Conservation (phyloP, 352 stramenopile genomes). For the Globisporangium abappressorium region DNA sequence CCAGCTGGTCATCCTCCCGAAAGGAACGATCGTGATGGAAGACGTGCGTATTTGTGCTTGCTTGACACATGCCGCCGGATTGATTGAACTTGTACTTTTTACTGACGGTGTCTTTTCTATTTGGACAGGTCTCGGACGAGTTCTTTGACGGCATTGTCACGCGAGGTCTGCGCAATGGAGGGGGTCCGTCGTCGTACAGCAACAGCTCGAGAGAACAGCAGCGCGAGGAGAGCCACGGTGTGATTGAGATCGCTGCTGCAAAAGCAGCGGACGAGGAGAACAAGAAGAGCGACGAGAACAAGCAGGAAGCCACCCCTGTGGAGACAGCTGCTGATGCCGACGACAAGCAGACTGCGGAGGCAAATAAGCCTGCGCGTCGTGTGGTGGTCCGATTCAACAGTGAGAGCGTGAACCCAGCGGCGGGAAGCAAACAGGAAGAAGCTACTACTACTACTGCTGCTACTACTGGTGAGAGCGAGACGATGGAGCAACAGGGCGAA, state of each 20-base stretch:
- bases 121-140: slow-evolving; percentile 39
- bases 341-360: not conserved
- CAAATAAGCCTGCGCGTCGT: slow-evolving; percentile 9
- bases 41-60: slow-evolving; percentile 28
- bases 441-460: not conserved
- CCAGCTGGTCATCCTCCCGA: slow-evolving; percentile 59
- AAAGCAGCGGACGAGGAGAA: slow-evolving; percentile 12
- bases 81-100: not conserved
- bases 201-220: slow-evolving; percentile 23
- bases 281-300: not conserved
- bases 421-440: slow-evolving; percentile 8
- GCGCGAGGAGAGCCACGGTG: slow-evolving; percentile 14
- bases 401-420: slow-evolving; percentile 35
- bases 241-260: slow-evolving; percentile 17
- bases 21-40: slow-evolving; percentile 75
- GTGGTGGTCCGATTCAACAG: slow-evolving; percentile 56
- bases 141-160: slow-evolving; percentile 59
- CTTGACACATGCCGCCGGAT: too few species aligned
- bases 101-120: not conserved
- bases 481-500: slow-evolving; percentile 4
- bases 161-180: slow-evolving; percentile 45
- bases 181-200: slow-evolving; percentile 25
- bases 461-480: not conserved
- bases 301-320: not conserved
- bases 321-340: not conserved